phyloP scores from a whole-genome alignment of 2,329 filamentous ascomycete genomes.

The Fusarium succisae region DNA sequence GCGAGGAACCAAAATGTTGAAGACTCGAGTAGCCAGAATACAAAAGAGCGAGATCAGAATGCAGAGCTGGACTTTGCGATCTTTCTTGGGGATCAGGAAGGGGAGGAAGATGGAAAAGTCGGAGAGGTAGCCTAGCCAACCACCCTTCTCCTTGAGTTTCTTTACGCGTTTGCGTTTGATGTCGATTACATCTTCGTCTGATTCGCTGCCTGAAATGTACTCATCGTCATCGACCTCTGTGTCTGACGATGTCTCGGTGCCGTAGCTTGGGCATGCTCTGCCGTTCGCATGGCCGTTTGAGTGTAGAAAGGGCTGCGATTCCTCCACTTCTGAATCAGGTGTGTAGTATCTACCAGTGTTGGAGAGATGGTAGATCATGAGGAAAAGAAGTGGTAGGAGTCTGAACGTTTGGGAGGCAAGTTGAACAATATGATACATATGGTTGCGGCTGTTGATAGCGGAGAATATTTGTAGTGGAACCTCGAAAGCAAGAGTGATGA shows the following conservation, averaged over 20 bases:
- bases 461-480: slow-evolving; percentile 5
- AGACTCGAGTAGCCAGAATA: slow-evolving; percentile 36
- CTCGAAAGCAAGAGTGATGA: slow-evolving; percentile 19
- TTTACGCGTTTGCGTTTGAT: slow-evolving; percentile 43
- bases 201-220: slow-evolving; percentile 25
- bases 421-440: background rate
- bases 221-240: background rate
- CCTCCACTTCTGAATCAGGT: background rate
- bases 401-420: slow-evolving; percentile 7
- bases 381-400: slow-evolving; percentile 3
- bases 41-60: slow-evolving; percentile 39
- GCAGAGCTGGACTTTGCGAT: slow-evolving; percentile 45
- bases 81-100: slow-evolving; percentile 44
- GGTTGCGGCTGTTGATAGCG: background rate
- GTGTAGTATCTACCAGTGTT: background rate
- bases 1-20: slow-evolving; percentile 46
- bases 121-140: slow-evolving; percentile 46
- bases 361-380: background rate
- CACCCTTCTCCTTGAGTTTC: slow-evolving; percentile 42
- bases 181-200: slow-evolving; percentile 33
- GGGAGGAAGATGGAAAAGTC: slow-evolving; percentile 47
- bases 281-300: background rate
- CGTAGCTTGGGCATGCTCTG: slow-evolving; percentile 8
- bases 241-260: slow-evolving; percentile 1
- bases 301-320: slow-evolving; percentile 23